These are phyloP conservation scores for Rhodosporidiobolus sp. DNA, from an alignment of 768 basidiomycete genomes.

Conservation along the genomic window DNA sequence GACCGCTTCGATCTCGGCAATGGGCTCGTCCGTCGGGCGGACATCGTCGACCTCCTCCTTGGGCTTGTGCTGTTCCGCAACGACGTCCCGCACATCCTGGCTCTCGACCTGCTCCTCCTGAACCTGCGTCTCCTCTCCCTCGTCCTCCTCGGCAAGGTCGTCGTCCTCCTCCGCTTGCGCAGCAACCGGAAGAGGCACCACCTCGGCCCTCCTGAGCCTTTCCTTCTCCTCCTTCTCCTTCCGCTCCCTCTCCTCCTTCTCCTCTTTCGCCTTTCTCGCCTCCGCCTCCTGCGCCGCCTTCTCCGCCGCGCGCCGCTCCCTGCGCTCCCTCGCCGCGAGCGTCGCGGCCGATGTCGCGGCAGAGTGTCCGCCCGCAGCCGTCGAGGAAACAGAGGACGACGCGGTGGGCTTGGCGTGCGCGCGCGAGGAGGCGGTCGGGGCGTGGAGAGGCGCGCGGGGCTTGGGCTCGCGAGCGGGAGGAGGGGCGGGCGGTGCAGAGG, in stretches of 20 bases:
- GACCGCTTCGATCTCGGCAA: neutral
- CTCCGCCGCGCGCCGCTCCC: constrained; percentile 8
- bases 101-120: neutral
- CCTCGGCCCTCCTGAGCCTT: constrained; percentile 1
- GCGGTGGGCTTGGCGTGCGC: neutral
- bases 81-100: neutral
- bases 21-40: neutral
- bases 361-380: neutral
- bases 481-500: neutral
- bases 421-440: neutral
- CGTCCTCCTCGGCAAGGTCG: neutral
- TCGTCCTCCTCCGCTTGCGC: neutral
- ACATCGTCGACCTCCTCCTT: neutral
- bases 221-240: constrained; percentile 9
- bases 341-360: constrained; percentile 1
- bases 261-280: neutral
- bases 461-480: neutral
- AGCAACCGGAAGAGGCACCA: neutral
- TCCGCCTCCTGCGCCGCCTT: neutral
- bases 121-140: neutral
- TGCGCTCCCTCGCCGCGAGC: constrained; percentile 1
- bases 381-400: neutral
- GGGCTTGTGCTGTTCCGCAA: neutral
- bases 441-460: neutral
- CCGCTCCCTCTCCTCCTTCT: neutral